These are phyloP conservation scores for Pilaira anomala DNA, from an alignment of 192 early-diverging fungal genomes.

Conservation along the genomic window DNA sequence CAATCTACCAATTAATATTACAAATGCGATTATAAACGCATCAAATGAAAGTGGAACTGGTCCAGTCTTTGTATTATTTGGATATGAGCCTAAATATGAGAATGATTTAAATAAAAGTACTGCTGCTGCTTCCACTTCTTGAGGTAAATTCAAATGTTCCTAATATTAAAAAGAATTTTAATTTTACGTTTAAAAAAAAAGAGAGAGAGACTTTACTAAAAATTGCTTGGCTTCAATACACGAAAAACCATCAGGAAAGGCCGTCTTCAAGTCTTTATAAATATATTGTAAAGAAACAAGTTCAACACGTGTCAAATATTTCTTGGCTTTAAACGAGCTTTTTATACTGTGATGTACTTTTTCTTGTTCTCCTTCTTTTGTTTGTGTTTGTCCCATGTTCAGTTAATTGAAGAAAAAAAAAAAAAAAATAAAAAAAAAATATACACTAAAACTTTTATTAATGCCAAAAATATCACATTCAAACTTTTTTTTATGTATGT, in stretches of 20 bases:
- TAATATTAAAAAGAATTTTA: neutral
- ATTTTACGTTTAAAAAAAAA: neutral
- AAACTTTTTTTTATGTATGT: no score
- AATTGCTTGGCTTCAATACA: slow-evolving; percentile 31
- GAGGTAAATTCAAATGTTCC: slow-evolving; percentile 26
- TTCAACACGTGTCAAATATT: slow-evolving; percentile 12
- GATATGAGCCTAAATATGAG: slow-evolving; percentile 33
- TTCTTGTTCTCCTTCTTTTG: neutral
- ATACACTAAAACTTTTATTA: no score
- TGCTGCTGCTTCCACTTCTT: slow-evolving; percentile 27
- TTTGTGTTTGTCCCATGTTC: slow-evolving; percentile 15
- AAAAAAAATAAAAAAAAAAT: no score
- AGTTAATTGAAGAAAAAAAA: no score
- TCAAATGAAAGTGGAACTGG: slow-evolving; percentile 27
- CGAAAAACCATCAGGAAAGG: slow-evolving; percentile 23
- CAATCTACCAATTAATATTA: slow-evolving; percentile 22
- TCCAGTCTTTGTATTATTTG: slow-evolving; percentile 13
- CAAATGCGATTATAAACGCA: slow-evolving; percentile 28
- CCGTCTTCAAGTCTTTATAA: slow-evolving; percentile 21
- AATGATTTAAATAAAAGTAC: slow-evolving; percentile 36
- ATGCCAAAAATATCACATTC: no score
- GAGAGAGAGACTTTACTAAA: slow-evolving; percentile 16
- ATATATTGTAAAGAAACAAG: slow-evolving; percentile 14
- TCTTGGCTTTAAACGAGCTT: neutral
- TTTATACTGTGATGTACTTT: neutral